Evolutionary conservation across 2,329 filamentous ascomycete genomes (phyloP), one percentile per base, ranked within the genome.

Genomic region (Sporothrix euskadiensis): DNA sequence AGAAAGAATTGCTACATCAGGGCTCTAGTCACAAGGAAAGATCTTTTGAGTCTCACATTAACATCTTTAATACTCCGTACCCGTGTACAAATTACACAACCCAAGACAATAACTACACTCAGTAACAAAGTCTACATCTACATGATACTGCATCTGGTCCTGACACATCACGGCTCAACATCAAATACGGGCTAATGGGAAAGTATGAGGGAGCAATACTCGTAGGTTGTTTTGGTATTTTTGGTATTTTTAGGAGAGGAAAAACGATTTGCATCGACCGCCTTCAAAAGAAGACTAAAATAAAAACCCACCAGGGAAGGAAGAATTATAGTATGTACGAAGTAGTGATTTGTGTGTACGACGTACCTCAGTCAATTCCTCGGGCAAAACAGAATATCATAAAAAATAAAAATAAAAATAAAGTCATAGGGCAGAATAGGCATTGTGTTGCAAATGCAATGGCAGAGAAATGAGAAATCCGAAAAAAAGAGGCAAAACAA

Each of bases 401-500:
- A n/a, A 12, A 35, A 22, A 26, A 35, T 35, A 35, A 57, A 32
- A 9, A 57, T 19, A 3, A 32, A 65, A 47, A 65, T n/a, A 66
- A 66, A 39, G 39, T 47, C 61, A 66, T 47, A 16, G 61, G 22
- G 61, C 61, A 66, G 30, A 19, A 26, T 10, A 65, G 59, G 59
- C 44, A 65, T 65, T 44, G 52, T 59, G 8, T 19, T 59, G 56
- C 30, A 35, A 59, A 19, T 59, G 56, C 30, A 35, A 35, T 59
- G 26, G 26, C 26, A 66, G 35, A 56, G 16, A 22, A 30, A 52
- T 14, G 73, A 26, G 74, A 77, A 77, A 78, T 2, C 35, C 35
- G 35, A 56, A 69, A 74, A 76, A 70, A 75, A 22, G 4, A 54
- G 19, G 5, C 73, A 73, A 77, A 77, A 78, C 57, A 68, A 74